Percentiles rank a stretch among this genome's conserved stretches.
Conservation (phyloP, 2,329 filamentous ascomycete species). For the Monosporascus cannonballus region DNA sequence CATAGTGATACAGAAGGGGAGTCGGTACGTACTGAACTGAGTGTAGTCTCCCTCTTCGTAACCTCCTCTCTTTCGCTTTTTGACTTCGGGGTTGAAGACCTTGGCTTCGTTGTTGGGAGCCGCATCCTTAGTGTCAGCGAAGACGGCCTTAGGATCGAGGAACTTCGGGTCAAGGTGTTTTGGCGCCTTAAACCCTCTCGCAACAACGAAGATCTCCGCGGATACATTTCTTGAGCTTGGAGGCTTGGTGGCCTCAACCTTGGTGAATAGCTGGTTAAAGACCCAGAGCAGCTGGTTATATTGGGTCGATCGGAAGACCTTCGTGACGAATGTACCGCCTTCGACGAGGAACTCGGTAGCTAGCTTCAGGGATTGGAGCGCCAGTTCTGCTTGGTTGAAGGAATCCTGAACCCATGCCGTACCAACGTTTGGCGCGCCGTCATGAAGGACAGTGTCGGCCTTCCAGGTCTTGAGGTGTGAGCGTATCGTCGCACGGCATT, state of each 20-base stretch:
- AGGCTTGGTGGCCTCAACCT: slow-evolving; percentile 95
- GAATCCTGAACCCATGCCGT: slow-evolving; percentile 98
- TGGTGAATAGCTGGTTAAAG: slow-evolving; percentile 91
- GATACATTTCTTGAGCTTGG: slow-evolving; percentile 94
- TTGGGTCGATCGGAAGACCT: slow-evolving; percentile 95
- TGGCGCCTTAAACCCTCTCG: slow-evolving; percentile 88
- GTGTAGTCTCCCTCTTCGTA: slow-evolving; percentile 95
- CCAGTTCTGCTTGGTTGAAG: slow-evolving; percentile 93
- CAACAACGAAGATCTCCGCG: slow-evolving; percentile 98
- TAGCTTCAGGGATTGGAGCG: slow-evolving; percentile 83
- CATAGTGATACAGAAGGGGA: no score
- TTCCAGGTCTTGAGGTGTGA: slow-evolving; percentile 94
- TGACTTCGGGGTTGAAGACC: slow-evolving; percentile 94
- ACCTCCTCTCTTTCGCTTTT: slow-evolving; percentile 95
- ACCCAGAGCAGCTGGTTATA: slow-evolving; percentile 96
- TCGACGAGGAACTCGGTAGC: slow-evolving; percentile 88
- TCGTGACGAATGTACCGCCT: slow-evolving; percentile 91
- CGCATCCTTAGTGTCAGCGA: slow-evolving; percentile 81
- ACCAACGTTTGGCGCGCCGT: slow-evolving; percentile 96
- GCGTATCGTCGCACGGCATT: slow-evolving; percentile 84
- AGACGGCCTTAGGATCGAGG: slow-evolving; percentile 81
- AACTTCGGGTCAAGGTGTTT: slow-evolving; percentile 91
- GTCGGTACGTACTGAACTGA: slow-evolving; percentile 54
- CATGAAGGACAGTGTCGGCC: slow-evolving; percentile 90
- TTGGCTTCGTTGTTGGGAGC: slow-evolving; percentile 95